Percentiles rank a stretch among this genome's conserved stretches.
Conservation (phyloP, 495 filamentous ascomycete species). For the Penicilliopsis zonata region DNA sequence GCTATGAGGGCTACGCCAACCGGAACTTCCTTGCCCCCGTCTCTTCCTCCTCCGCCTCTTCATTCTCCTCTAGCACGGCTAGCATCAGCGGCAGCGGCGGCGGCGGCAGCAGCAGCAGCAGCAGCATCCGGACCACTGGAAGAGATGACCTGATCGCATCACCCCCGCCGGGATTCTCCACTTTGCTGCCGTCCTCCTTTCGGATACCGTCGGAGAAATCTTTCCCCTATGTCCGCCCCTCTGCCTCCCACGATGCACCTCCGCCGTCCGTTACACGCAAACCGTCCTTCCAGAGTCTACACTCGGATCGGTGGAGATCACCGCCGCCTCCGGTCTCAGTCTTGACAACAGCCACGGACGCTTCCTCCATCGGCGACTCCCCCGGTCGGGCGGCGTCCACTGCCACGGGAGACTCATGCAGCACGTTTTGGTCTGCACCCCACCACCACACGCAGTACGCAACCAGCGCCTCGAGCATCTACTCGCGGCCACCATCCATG, state of each 20-base stretch:
- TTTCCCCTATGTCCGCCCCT: slow-evolving; percentile 25
- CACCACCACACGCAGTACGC: slow-evolving; percentile 49
- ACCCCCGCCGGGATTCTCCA: too few species aligned
- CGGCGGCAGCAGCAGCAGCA: too few species aligned
- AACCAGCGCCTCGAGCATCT: slow-evolving; percentile 43
- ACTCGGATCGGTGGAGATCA: slow-evolving; percentile 51
- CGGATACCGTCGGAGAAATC: slow-evolving; percentile 26
- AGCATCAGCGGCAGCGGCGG: too few species aligned
- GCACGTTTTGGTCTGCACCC: slow-evolving; percentile 83
- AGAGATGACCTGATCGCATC: too few species aligned
- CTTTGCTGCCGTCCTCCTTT: too few species aligned
- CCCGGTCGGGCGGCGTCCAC: slow-evolving; percentile 35
- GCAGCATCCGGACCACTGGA: too few species aligned
- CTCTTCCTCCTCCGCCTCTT: too few species aligned
- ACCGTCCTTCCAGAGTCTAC: slow-evolving; percentile 50
- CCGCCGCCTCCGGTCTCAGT: slow-evolving; percentile 28
- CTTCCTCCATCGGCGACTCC: slow-evolving; percentile 46
- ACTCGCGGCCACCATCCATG: slow-evolving; percentile 34
- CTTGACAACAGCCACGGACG: slow-evolving; percentile 44
- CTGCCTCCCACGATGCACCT: slow-evolving; percentile 30
- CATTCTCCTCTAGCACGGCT: too few species aligned
- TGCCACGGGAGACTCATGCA: slow-evolving; percentile 62
- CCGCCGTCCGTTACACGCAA: slow-evolving; percentile 25
- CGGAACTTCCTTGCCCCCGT: slow-evolving; percentile 31
- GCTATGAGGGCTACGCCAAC: slow-evolving; percentile 53